Percentiles rank a stretch among this genome's conserved stretches.
Conservation (phyloP, 805 yeast genomes). For the Schizosaccharomyces lindneri region DNA sequence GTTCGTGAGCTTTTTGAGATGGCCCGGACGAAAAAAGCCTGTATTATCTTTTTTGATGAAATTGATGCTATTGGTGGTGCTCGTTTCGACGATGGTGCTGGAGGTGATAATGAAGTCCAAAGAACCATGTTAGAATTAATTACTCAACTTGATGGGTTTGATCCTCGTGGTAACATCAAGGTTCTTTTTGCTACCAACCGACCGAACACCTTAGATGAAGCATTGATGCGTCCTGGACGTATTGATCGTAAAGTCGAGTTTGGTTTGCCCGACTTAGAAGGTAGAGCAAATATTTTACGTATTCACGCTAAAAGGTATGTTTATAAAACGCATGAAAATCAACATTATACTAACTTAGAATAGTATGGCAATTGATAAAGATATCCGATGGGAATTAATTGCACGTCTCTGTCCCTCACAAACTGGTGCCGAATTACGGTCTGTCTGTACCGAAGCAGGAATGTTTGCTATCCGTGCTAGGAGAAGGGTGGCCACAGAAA, state of each 20-base stretch:
- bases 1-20: constrained; percentile 93
- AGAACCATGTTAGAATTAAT: constrained; percentile 96
- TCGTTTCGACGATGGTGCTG: constrained; percentile 98
- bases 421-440: constrained; percentile 94
- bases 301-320: constrained; percentile 51
- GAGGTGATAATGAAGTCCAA: constrained; percentile 97
- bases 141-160: constrained; percentile 94
- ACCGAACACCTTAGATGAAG: constrained; percentile 95
- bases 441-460: constrained; percentile 98
- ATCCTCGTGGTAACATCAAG: constrained; percentile 94
- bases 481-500: constrained; percentile 92
- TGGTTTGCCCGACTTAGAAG: constrained; percentile 86
- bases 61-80: constrained; percentile 99
- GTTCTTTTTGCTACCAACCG: constrained; percentile 98
- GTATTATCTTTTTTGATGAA: constrained; percentile 94
- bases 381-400: constrained; percentile 93
- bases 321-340: too few relatives aligned
- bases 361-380: constrained; percentile 91
- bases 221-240: constrained; percentile 92
- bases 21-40: constrained; percentile 97
- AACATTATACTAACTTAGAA: too few relatives aligned
- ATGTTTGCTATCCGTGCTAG: constrained; percentile 98
- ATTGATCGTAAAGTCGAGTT: constrained; percentile 96
- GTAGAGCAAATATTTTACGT: constrained; percentile 90
- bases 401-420: constrained; percentile 94